Percentiles rank a stretch among this genome's conserved stretches.
Evolutionary conservation across 2,329 filamentous ascomycete genomes (phyloP).

Genomic region (Penicillium paneum): DNA sequence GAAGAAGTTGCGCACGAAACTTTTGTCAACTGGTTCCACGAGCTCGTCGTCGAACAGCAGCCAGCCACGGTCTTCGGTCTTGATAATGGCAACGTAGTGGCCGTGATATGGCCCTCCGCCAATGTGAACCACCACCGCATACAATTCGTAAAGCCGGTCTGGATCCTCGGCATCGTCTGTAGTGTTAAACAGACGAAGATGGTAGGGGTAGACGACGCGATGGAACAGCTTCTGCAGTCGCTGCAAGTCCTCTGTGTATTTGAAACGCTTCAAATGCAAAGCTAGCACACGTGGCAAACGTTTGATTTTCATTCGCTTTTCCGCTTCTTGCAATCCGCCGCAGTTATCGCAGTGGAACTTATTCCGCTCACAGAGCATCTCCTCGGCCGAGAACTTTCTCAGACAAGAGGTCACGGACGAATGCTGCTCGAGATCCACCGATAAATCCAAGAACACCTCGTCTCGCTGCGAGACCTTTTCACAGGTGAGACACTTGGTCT

Average conservation of each 20-base stretch:
- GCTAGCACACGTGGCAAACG: constrained; percentile 85
- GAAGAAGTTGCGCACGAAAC: constrained; percentile 95
- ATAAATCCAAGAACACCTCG: constrained; percentile 92
- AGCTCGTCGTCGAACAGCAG: constrained; percentile 96
- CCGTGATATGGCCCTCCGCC: constrained; percentile 95
- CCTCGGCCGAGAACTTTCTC: constrained; percentile 92
- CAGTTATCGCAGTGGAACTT: constrained; percentile 99
- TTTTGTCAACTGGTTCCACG: constrained; percentile 96
- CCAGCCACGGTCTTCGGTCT: constrained; percentile 94
- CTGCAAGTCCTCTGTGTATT: constrained; percentile 94
- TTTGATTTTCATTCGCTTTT: constrained; percentile 99
- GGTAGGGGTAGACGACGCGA: constrained; percentile 93
- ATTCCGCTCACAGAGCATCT: constrained; percentile 97
- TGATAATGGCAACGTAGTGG: constrained; percentile 96
- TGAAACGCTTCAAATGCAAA: constrained; percentile 93
- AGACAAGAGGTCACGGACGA: constrained; percentile 94
- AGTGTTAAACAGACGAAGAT: constrained; percentile 94
- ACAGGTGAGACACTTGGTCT: constrained; percentile 94
- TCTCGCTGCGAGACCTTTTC: constrained; percentile 93
- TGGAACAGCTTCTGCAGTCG: constrained; percentile 95
- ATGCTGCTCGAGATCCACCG: constrained; percentile 91
- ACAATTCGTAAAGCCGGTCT: constrained; percentile 91
- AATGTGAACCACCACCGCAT: constrained; percentile 96
- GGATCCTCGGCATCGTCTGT: constrained; percentile 93
- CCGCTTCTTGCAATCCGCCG: constrained; percentile 91